These are phyloP conservation scores for Naematelia encephala DNA, from an alignment of 768 basidiomycete species.

Conservation along the genomic window DNA sequence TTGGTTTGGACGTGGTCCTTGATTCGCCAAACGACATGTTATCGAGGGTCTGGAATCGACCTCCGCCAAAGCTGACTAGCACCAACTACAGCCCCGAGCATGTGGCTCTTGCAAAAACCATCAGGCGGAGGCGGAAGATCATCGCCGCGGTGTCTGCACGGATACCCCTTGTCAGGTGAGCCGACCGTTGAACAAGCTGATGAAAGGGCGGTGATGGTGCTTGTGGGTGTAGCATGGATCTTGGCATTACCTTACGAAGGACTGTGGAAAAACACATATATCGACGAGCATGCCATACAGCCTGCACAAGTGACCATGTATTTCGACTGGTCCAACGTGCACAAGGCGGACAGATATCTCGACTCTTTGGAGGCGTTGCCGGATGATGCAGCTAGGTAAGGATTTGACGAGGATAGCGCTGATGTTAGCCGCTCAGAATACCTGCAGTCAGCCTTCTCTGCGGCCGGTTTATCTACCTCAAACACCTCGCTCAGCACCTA, in stretches of 20 bases:
- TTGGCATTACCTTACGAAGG: slow-evolving; percentile 65
- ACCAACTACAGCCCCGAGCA: slow-evolving; percentile 35
- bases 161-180: slow-evolving; percentile 14
- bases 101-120: slow-evolving; percentile 26
- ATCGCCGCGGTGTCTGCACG: slow-evolving; percentile 10
- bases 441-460: slow-evolving; percentile 64
- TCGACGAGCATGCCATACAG: slow-evolving; percentile 94
- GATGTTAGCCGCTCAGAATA: slow-evolving; percentile 62
- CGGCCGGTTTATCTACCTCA: slow-evolving; percentile 67
- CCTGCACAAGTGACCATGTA: slow-evolving; percentile 88
- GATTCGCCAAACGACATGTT: neutral
- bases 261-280: slow-evolving; percentile 69
- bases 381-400: neutral
- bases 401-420: neutral
- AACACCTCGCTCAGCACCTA: slow-evolving; percentile 70
- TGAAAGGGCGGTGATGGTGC: slow-evolving; percentile 3
- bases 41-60: slow-evolving; percentile 12
- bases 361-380: slow-evolving; percentile 63
- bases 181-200: neutral
- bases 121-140: slow-evolving; percentile 21
- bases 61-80: slow-evolving; percentile 8
- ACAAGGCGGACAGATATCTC: slow-evolving; percentile 76
- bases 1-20: neutral
- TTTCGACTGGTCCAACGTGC: slow-evolving; percentile 89
- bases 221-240: slow-evolving; percentile 76